phyloP scores from a whole-genome alignment of 495 filamentous ascomycete genomes.

The Amorphotheca resinae region DNA sequence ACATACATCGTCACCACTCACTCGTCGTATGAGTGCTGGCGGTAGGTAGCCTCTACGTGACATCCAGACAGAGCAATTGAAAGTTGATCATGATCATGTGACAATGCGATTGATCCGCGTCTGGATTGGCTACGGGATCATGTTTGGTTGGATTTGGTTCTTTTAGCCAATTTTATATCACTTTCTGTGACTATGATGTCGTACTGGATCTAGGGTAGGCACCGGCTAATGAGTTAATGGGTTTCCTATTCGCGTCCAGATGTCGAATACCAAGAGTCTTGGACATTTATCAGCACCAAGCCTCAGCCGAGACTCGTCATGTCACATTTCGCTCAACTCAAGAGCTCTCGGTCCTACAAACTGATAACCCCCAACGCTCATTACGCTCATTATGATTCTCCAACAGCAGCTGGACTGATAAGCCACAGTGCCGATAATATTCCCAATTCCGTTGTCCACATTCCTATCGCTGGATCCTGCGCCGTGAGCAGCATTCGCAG shows the following conservation, averaged over 20 bases:
- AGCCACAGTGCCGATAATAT: constrained; percentile 1
- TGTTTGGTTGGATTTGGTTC: not conserved
- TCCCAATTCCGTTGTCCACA: not conserved
- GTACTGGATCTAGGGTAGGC: too few relatives aligned
- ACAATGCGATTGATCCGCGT: not conserved
- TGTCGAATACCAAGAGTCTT: too few relatives aligned
- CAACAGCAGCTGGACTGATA: constrained; percentile 19
- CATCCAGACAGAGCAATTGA: not conserved
- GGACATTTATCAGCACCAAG: constrained; percentile 1
- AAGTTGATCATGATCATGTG: not conserved
- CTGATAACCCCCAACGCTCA: not conserved
- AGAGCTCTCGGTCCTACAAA: not conserved
- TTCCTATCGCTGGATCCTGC: not conserved
- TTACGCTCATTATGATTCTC: constrained; percentile 11
- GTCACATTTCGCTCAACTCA: not conserved
- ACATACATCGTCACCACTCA: not conserved
- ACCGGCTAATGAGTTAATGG: too few relatives aligned
- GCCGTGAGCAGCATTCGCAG: not conserved
- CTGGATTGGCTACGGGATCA: not conserved
- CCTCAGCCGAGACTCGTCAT: constrained; percentile 2
- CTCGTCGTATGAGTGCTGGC: not conserved
- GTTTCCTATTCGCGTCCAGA: too few relatives aligned
- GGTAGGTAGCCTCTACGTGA: not conserved
- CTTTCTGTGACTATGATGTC: too few relatives aligned
- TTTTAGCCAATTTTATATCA: too few relatives aligned